These are phyloP conservation scores for Colletotrichum eleusines DNA, from an alignment of 2,329 filamentous ascomycete species.

Conservation along the genomic window DNA sequence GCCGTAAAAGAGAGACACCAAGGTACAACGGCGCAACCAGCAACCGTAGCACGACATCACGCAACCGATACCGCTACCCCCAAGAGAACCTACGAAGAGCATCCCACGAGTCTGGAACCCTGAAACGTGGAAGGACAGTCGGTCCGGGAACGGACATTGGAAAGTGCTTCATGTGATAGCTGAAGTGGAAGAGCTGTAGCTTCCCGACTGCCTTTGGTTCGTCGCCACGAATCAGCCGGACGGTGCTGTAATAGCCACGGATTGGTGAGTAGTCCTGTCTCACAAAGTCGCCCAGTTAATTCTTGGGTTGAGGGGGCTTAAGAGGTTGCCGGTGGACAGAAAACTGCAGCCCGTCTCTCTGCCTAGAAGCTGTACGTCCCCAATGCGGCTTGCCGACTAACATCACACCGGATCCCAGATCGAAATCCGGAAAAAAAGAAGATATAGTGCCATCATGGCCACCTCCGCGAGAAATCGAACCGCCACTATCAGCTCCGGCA, in stretches of 20 bases:
- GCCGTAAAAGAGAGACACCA: conserved; percentile 29
- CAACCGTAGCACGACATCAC: conserved; percentile 30
- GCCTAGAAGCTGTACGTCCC: conserved; percentile 43
- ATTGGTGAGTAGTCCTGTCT: conserved; percentile 56
- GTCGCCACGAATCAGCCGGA: conserved; percentile 43
- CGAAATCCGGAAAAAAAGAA: conserved; percentile 44
- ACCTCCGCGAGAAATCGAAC: conserved; percentile 69
- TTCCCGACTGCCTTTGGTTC: conserved; percentile 45
- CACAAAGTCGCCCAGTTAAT: conserved; percentile 47
- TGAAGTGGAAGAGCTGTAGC: conserved; percentile 51
- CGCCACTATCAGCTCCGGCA: conserved; percentile 68
- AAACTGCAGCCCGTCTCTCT: conserved; percentile 43
- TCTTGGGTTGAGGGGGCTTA: conserved; percentile 42
- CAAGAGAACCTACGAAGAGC: conserved; percentile 19
- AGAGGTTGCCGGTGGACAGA: conserved; percentile 20
- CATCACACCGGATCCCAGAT: conserved; percentile 42
- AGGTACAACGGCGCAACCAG: conserved; percentile 31
- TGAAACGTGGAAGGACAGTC: conserved; percentile 43
- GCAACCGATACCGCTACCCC: conserved; percentile 25
- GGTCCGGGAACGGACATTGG: conserved; percentile 50
- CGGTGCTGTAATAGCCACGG: conserved; percentile 46
- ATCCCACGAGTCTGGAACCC: conserved; percentile 38
- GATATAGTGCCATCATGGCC: conserved; percentile 67
- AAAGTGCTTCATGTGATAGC: conserved; percentile 54
- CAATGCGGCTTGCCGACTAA: conserved; percentile 47